Evolutionary conservation across 2,329 filamentous ascomycete genomes (phyloP), one percentile per base, ranked within the genome.

Genomic region (Sporothrix mexicana): DNA sequence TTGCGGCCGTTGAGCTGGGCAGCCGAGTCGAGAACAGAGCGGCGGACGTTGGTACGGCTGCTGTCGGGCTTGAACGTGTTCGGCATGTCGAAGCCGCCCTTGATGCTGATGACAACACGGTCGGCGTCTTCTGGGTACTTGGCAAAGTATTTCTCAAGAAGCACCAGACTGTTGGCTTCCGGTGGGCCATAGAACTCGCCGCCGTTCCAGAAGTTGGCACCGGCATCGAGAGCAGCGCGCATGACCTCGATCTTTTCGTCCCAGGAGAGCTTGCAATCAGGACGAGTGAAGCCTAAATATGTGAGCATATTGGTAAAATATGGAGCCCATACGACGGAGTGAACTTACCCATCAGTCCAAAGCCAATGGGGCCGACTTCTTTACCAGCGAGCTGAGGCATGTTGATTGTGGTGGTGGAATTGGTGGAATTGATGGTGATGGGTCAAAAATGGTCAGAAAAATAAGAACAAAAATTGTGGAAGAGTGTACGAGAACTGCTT

Each of bases 141-240:
- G 45, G 84, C 84, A 77, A 92, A 91, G 81, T 92, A 92, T 36
- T 84, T 82, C 74, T 88, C 85, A 43, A 92, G 80, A 9, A 92
- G 81, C 25, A 87, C 86, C 74, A 90, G 79, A 2, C 84, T 82
- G 81, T 91, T 90, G 77, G 84, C 84, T 23, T 87, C 83, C 0
- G 86, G 85, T 0, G 83, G 82, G 53, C 90, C 90, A 80, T 93
- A 93, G 78, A 92, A 86, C 77, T 91, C 88, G 74, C 85, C 90
- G 51, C 84, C 89, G 76, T 91, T 91, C 88, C 89, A 92, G 72
- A 86, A 82, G 74, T 81, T 85, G 77, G 80, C 81, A 72, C 74
- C 83, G 12, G 78, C 78, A 30, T 80, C 75, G 13, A 90, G 78
- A 6, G 88, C 82, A 20, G 86, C 83, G 76, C 86, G 86, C 80